These are phyloP conservation scores for Colletotrichum graminicola DNA, from an alignment of 2,329 filamentous ascomycete genomes.

Conservation along the genomic window DNA sequence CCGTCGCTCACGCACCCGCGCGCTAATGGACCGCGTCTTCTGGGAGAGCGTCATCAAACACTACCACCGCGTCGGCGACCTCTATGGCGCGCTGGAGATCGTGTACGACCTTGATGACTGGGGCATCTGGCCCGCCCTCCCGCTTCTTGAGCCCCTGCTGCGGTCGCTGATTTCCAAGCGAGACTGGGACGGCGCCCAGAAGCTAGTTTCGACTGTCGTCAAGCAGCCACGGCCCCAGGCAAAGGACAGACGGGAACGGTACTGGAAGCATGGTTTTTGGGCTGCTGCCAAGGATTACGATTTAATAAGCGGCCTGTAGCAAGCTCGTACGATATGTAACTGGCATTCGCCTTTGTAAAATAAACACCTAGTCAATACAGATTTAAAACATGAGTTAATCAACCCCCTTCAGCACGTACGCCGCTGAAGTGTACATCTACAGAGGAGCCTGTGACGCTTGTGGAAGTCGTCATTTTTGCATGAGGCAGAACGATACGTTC, in stretches of 20 bases:
- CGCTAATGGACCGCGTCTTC: slow-evolving; percentile 45
- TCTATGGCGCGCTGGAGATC: slow-evolving; percentile 48
- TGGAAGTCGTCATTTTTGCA: neutral
- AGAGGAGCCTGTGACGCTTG: neutral
- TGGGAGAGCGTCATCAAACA: slow-evolving; percentile 43
- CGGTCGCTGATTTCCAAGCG: slow-evolving; percentile 32
- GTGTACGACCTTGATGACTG: slow-evolving; percentile 59
- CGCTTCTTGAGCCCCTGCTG: slow-evolving; percentile 40
- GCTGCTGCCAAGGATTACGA: slow-evolving; percentile 57
- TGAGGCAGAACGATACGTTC: neutral
- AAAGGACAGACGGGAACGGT: slow-evolving; percentile 46
- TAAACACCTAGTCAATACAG: neutral
- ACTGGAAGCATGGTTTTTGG: slow-evolving; percentile 66
- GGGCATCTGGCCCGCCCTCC: slow-evolving; percentile 44
- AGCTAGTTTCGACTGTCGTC: slow-evolving; percentile 50
- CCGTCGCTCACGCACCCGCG: slow-evolving; percentile 42
- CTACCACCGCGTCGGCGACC: slow-evolving; percentile 37
- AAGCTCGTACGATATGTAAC: neutral
- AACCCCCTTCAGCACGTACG: neutral
- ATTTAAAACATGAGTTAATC: neutral
- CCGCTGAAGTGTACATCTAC: neutral
- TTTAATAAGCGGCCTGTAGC: slow-evolving; percentile 48
- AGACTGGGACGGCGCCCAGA: slow-evolving; percentile 48
- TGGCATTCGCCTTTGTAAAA: neutral
- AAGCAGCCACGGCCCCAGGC: slow-evolving; percentile 27